Base-by-base conservation (phyloP, 192 early-diverging fungal genomes). In the Podila clonocystis region DNA sequence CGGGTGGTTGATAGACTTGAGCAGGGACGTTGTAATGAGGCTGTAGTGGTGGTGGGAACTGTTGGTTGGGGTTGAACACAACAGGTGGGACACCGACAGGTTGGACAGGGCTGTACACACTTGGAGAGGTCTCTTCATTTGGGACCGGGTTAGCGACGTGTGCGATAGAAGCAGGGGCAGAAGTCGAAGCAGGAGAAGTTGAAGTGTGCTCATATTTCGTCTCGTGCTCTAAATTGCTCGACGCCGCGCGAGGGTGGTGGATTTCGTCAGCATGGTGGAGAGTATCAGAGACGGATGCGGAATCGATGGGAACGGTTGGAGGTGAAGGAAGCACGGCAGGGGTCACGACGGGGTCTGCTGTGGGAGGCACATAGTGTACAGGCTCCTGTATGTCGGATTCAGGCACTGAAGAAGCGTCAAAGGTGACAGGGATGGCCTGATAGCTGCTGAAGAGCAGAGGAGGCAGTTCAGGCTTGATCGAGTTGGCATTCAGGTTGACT, bases 381-480 rank as follows among this genome's bases (percentile, higher is more conserved):
- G 52, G 52, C 20, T n/a, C 52, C 22, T 55, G 36, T 20, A 62
- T 58, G n/a, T 24, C 15, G 29, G 58, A 3, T 19, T 19, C 34
- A 31, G 55, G 5, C 9, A 20, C 19, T 50, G 30, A 68, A 36
- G 66, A 31, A 38, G 58, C 30, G 34, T 68, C 66, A 58, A 68
- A 58, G 34, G 50, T 58, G 15, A 29, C n/a, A 22, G 66, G 66
- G 22, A 49, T 50, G 11, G 66, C 55, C 12, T 24, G 33, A 20
- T 49, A 57, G 17, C 50, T 58, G 49, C 50, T 50, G 57, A 69
- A 64, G 26, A 49, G 68, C 57, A 68, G 45, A 19, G 68, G 67
- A 7, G 74, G 68, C 28, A 77, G 30, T 22, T 70, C 68, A 0
- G 74, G 74, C 36, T 77, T 70, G 50, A n/a, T 5, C 19, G 62